phyloP scores from a whole-genome alignment of 2,329 filamentous ascomycete genomes.

The Xylogone sp. region DNA sequence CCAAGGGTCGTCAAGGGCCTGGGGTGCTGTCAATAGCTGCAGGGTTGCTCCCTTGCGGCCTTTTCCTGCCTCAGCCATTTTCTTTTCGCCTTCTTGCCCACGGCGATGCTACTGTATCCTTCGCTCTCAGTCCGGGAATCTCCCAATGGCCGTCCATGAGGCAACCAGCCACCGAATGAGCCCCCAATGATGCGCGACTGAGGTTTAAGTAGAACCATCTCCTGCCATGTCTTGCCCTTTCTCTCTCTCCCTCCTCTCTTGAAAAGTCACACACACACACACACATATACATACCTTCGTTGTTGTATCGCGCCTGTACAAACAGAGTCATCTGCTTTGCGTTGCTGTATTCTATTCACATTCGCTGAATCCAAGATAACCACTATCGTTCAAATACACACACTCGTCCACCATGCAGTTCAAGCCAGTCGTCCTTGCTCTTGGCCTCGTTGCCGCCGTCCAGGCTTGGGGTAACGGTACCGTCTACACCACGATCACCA shows the following conservation, averaged over 20 bases:
- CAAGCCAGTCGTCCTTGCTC: constrained; percentile 1
- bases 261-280: not conserved
- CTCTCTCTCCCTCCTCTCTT: not conserved
- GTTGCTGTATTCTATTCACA: not conserved
- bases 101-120: not conserved
- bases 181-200: not conserved
- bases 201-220: not conserved
- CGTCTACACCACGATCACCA: constrained; percentile 8
- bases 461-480: not conserved
- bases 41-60: no score
- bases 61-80: no score
- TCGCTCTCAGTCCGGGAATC: not conserved
- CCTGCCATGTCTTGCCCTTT: not conserved
- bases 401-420: not conserved
- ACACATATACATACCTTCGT: no score
- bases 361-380: not conserved
- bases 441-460: constrained; percentile 5
- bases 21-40: no score
- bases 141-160: not conserved
- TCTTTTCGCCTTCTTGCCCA: no score
- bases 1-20: no score
- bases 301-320: not conserved
- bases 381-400: not conserved
- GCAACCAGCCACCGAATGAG: not conserved
- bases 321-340: not conserved